Percentiles rank a stretch among this genome's conserved stretches.
These are phyloP conservation scores for Yamadazyma nakazawae DNA, from an alignment of 805 yeast species.

Conservation along the genomic window DNA sequence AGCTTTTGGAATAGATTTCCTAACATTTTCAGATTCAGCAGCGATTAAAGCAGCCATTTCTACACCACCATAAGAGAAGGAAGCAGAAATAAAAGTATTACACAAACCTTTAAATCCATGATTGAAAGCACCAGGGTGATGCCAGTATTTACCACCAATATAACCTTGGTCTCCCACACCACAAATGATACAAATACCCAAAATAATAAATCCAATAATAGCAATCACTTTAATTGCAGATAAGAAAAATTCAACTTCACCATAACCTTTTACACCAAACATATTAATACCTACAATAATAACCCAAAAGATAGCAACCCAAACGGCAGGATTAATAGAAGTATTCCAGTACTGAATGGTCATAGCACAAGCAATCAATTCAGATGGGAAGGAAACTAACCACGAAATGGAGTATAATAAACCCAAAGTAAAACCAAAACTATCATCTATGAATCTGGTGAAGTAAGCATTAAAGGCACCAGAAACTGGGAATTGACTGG, in stretches of 20 bases:
- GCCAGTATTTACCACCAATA: constrained; percentile 34
- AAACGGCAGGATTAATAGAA: constrained; percentile 30
- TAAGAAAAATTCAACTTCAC: constrained; percentile 33
- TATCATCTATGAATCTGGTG: constrained; percentile 33
- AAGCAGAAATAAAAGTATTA: constrained; percentile 31
- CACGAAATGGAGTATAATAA: constrained; percentile 34
- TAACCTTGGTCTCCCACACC: constrained; percentile 36
- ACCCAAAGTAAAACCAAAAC: constrained; percentile 37
- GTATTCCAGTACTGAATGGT: constrained; percentile 34
- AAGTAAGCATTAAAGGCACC: constrained; percentile 38
- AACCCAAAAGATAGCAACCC: constrained; percentile 34
- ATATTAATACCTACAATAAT: constrained; percentile 27
- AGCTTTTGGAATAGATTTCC: constrained; percentile 38
- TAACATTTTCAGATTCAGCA: constrained; percentile 39
- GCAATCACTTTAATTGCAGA: constrained; percentile 34
- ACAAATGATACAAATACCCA: constrained; percentile 32
- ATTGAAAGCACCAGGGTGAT: constrained; percentile 32
- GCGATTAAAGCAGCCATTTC: constrained; percentile 38
- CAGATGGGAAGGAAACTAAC: constrained; percentile 35
- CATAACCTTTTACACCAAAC: constrained; percentile 36
- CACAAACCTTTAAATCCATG: constrained; percentile 39
- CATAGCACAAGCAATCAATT: constrained; percentile 36
- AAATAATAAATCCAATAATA: constrained; percentile 32
- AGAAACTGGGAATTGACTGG: constrained; percentile 42
- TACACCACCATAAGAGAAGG: constrained; percentile 33